A percentile compares a stretch with the other conserved stretches of the same genome.
Evolutionary conservation across 2,329 filamentous ascomycete genomes (phyloP).

Genomic region (Ascochyta fabae): DNA sequence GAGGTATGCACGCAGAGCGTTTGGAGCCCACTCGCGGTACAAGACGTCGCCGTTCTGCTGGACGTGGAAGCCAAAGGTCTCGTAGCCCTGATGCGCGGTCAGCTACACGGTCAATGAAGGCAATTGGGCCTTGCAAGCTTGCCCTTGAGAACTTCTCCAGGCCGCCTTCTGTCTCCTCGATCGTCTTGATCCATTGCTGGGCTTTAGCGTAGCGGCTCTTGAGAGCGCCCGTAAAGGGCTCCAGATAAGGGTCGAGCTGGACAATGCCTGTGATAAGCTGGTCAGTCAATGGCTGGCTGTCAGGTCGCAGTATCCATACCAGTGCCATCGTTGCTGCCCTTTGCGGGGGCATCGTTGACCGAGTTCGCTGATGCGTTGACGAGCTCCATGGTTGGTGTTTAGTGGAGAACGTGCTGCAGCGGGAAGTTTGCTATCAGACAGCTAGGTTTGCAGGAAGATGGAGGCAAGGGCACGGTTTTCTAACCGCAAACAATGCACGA

Average conservation of each 20-base stretch:
- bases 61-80: constrained; percentile 86
- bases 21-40: constrained; percentile 97
- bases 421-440: constrained; percentile 24
- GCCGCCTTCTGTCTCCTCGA: constrained; percentile 84
- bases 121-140: constrained; percentile 29
- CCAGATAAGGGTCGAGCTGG: constrained; percentile 86
- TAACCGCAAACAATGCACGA: constrained; percentile 16
- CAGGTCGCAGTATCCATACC: constrained; percentile 56
- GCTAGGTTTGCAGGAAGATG: constrained; percentile 18
- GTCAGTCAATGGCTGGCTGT: constrained; percentile 24
- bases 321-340: constrained; percentile 72
- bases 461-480: constrained; percentile 18
- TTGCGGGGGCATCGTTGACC: constrained; percentile 54
- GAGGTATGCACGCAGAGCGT: constrained; percentile 81
- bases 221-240: constrained; percentile 80
- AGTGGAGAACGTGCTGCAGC: constrained; percentile 18
- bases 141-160: constrained; percentile 90
- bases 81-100: constrained; percentile 70
- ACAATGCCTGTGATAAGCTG: constrained; percentile 72
- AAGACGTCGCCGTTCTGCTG: constrained; percentile 81
- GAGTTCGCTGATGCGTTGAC: constrained; percentile 56
- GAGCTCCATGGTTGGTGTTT: constrained; percentile 43
- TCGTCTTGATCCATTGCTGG: constrained; percentile 83
- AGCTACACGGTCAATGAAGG: constrained; percentile 17
- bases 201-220: constrained; percentile 78